phyloP scores from a whole-genome alignment of 805 yeast genomes.

The Wickerhamomyces canadensis region DNA sequence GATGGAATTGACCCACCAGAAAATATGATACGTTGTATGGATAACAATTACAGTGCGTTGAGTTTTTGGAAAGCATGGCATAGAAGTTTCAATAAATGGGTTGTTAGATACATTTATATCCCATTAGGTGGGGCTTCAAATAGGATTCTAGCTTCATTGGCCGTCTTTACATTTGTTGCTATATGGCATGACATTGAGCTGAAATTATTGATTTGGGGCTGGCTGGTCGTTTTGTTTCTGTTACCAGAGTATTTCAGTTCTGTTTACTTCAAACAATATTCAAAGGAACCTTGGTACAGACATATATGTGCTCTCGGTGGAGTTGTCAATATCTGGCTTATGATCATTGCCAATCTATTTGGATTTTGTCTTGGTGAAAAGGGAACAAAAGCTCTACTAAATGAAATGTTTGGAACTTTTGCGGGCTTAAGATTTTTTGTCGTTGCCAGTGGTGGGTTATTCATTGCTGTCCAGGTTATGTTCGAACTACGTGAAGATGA shows the following conservation, averaged over 20 bases:
- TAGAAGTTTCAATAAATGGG: slow-evolving; percentile 88
- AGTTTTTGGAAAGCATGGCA: slow-evolving; percentile 99
- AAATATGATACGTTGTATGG: slow-evolving; percentile 94
- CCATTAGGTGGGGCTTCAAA: slow-evolving; percentile 83
- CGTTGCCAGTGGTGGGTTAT: slow-evolving; percentile 58
- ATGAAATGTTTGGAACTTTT: slow-evolving; percentile 66
- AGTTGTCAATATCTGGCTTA: slow-evolving; percentile 88
- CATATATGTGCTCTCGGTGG: slow-evolving; percentile 84
- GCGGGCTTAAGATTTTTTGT: slow-evolving; percentile 62
- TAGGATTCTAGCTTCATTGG: slow-evolving; percentile 68
- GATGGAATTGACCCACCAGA: slow-evolving; percentile 97
- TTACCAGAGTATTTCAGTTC: slow-evolving; percentile 79
- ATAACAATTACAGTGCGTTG: slow-evolving; percentile 85
- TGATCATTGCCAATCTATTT: slow-evolving; percentile 93
- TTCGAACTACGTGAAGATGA: slow-evolving; percentile 88
- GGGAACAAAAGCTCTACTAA: slow-evolving; percentile 63
- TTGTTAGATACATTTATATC: slow-evolving; percentile 78
- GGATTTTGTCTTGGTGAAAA: slow-evolving; percentile 93
- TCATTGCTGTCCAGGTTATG: slow-evolving; percentile 89
- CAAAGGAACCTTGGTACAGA: slow-evolving; percentile 62
- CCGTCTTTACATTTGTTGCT: slow-evolving; percentile 93
- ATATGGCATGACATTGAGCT: slow-evolving; percentile 97
- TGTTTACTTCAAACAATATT: slow-evolving; percentile 31
- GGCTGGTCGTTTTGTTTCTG: slow-evolving; percentile 83
- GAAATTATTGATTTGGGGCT: slow-evolving; percentile 87